Conservation (phyloP, 1,284 basidiomycete species). For the Tilletiopsis washingtonensis region DNA sequence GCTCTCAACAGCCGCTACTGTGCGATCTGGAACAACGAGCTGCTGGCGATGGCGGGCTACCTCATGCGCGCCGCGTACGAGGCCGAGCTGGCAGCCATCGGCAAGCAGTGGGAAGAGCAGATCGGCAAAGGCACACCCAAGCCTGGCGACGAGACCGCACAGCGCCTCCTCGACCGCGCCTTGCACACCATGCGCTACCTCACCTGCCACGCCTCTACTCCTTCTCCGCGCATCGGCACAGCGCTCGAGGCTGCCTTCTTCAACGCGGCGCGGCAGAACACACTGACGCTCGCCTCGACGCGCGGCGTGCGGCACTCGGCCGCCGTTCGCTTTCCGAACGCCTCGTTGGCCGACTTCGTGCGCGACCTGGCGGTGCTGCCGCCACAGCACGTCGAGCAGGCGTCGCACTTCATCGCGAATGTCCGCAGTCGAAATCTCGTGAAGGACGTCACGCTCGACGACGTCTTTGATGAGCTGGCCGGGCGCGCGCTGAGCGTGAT, state of each 20-base stretch:
- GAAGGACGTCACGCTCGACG: constrained; percentile 72
- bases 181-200: constrained; percentile 66
- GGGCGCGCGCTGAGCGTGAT: constrained; percentile 62
- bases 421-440: constrained; percentile 65
- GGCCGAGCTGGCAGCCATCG: constrained; percentile 59
- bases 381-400: constrained; percentile 59
- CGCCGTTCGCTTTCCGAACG: constrained; percentile 70
- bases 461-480: constrained; percentile 74
- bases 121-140: constrained; percentile 55
- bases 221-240: constrained; percentile 73
- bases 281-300: constrained; percentile 71
- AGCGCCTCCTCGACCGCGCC: constrained; percentile 51
- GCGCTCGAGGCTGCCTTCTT: constrained; percentile 77
- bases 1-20: too few relatives aligned
- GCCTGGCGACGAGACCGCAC: constrained; percentile 50
- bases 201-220: constrained; percentile 61
- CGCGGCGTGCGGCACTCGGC: constrained; percentile 64
- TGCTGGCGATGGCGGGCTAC: constrained; percentile 55
- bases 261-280: constrained; percentile 52
- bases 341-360: constrained; percentile 67
- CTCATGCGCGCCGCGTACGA: constrained; percentile 79
- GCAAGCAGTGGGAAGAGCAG: constrained; percentile 46
- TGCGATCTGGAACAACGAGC: constrained; percentile 38
- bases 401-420: constrained; percentile 59
- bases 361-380: constrained; percentile 72